phyloP scores from a whole-genome alignment of 2,329 filamentous ascomycete genomes.

The Beauveria pseudobassiana region DNA sequence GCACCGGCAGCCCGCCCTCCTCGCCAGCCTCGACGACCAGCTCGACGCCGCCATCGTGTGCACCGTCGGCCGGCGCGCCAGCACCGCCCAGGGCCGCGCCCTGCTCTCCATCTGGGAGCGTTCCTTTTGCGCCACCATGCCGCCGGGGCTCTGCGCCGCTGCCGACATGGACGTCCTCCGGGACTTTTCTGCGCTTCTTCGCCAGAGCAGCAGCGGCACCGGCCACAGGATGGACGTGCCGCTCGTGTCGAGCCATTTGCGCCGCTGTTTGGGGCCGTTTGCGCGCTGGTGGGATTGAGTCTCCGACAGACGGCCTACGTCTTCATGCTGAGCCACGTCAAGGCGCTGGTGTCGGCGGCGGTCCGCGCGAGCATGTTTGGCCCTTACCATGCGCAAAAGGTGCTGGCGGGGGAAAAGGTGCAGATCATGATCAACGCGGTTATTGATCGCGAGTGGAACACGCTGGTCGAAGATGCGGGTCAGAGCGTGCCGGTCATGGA shows the following conservation, averaged over 20 bases:
- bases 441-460: conserved; percentile 53
- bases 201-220: conserved; percentile 13
- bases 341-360: conserved; percentile 67
- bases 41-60: conserved; percentile 72
- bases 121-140: conserved; percentile 44
- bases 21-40: conserved; percentile 61
- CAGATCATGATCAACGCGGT: conserved; percentile 49
- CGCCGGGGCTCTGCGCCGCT: conserved; percentile 14
- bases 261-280: conserved; percentile 63
- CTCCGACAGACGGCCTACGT: conserved; percentile 62
- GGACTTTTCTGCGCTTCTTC: conserved; percentile 30
- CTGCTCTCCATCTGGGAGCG: conserved; percentile 70
- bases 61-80: conserved; percentile 70
- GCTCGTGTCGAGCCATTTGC: conserved; percentile 53
- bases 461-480: conserved; percentile 56
- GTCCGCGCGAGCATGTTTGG: conserved; percentile 72
- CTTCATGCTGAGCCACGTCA: conserved; percentile 69
- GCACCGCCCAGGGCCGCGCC: conserved; percentile 67
- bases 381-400: conserved; percentile 69
- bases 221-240: conserved; percentile 25
- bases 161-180: conserved; percentile 24
- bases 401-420: conserved; percentile 56
- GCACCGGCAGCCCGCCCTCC: conserved; percentile 43
- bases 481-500: conserved; percentile 73
- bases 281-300: conserved; percentile 51